Base-by-base conservation (phyloP, 2,329 filamentous ascomycete species). In the Zymoseptoria pseudotritici region DNA sequence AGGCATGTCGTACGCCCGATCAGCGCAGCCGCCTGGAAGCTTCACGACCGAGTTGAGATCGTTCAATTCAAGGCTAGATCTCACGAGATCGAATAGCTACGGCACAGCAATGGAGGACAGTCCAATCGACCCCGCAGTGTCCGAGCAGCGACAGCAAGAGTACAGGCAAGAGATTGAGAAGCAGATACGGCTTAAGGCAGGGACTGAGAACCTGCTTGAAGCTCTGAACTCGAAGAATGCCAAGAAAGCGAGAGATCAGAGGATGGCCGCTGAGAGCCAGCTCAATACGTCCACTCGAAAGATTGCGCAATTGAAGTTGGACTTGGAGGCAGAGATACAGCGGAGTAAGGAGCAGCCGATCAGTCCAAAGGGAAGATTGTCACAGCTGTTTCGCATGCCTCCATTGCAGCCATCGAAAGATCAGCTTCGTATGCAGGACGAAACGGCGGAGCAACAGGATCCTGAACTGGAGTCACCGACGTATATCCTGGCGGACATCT, bases 121-220 rank as follows among this genome's bases (percentile, higher is more conserved):
- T 66, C 84, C 86, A 57, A 83, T 85, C 26, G 70, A 70, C 10
- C 36, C 60, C 66, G 78, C 67, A 63, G 82, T 81, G 9, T 82
- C 86, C 13, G 91, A 96, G 73, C 86, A 91, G 74, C 83, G 86
- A 50, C 85, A 96, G 69, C 83, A 86, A 21, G 80, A 84, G 56
- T 82, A 97, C 63, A 87, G 88, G 70, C 92, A 97, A 68, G 85
- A 88, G 70, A 87, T 99, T 65, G 93, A 91, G 67, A 93, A 95
- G 70, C 95, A 99, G 77, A 87, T 92, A 78, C 97, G 97, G 80
- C 97, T 99, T 73, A 97, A 96, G 75, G 89, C 93, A 69, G 94
- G 94, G 20, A 97, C 93, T 60, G 94, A 99, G 79, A 99, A 99
- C 73, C 87, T 99, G 84, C 81, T 99, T 49, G 94, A 99, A 78